Evolutionary conservation across 768 basidiomycete species (phyloP), one percentile per base, ranked within the genome.

Genomic region (Mycena leptocephala): DNA sequence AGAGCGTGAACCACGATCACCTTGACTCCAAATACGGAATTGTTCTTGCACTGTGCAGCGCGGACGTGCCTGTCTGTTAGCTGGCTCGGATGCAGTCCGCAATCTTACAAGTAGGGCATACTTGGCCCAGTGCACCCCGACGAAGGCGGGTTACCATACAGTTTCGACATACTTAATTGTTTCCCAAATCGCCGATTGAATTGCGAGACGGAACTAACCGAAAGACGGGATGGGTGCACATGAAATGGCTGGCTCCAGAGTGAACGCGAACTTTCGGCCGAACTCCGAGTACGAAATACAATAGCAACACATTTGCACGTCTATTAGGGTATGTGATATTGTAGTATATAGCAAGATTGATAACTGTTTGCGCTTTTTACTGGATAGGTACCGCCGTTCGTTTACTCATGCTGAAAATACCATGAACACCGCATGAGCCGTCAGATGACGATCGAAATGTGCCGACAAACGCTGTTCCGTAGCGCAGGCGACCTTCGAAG

Each of bases 401-500:
- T 58, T 89, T 92, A 51, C 83, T 86, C 85, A 93, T 83, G 80
- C 92, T 92, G 84, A 93, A 93, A 70, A 93, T 89, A 24, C 92
- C 92, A 18, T 86, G 83, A 59, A 90, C 81, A 68, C 86, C 82
- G 64, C 84, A 81, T 33, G 76, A 82, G 28, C 85, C 84, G 26
- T 79, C 80, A 8, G 80, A 77, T 14, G 72, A 70, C 48, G 89
- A 85, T 59, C 87, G 80, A 90, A 92, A 92, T 33, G 87, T 85
- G 22, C 93, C 93, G 33, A 90, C 89, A 75, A 94, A 85, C 30
- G 88, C 88, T 43, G 80, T 80, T 33, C 87, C 88, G 73, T 88
- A 89, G 65, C 85, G 85, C 43, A 93, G 67, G 68, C 89, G 88
- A 16, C 93, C 93, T 77, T 91, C 88, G 72, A 93, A 93, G 39